Base-by-base conservation (phyloP, 768 basidiomycete genomes). In the Pluteus cervinus region DNA sequence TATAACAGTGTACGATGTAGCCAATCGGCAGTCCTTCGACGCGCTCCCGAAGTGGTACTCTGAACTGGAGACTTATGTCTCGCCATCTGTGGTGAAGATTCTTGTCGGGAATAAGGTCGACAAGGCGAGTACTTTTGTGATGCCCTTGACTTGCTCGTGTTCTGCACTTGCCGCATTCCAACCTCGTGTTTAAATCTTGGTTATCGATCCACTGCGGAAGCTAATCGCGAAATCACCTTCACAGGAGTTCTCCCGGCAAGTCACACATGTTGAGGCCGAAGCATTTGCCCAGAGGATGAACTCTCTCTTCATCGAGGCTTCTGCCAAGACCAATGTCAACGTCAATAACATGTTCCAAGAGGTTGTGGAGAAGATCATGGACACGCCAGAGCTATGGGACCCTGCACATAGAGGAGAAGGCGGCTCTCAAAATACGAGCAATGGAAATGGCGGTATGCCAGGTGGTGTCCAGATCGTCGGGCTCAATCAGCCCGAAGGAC, bases 31-130 rank as follows among this genome's bases (percentile, higher is more conserved):
- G 57, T 88, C 91, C 0, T 98, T 93, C 54, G 91, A 97, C 15
- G 86, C 90, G 7, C 76, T 98, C n/a, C 83, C 90, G 11, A 72
- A 82, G 41, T 99, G 96, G 96, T 83, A 77, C 55, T 76, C 77
- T 35, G 93, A 97, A 55, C 79, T 98, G 5, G 92, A 97, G 53
- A 93, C 88, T 8, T 97, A 96, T 54, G 87, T 93, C 37, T 80
- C 80, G 2, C 68, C 70, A 14, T 81, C 82, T 1, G 87, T 96
- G 15, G 86, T 90, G 32, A 90, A 92, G 74, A 90, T 98, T 51
- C 75, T 99, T 15, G 92, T 99, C 2, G 94, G 88, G 21, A 86
- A 86, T 63, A 99, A 98, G 62, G 66, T 94, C 12, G 92, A 98
- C 68, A 94, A 93, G 73, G n/a, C n/a, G n/a, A n/a, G n/a, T n/a